Base-by-base conservation (phyloP, 805 yeast genomes). In the Candida nitratophila region DNA sequence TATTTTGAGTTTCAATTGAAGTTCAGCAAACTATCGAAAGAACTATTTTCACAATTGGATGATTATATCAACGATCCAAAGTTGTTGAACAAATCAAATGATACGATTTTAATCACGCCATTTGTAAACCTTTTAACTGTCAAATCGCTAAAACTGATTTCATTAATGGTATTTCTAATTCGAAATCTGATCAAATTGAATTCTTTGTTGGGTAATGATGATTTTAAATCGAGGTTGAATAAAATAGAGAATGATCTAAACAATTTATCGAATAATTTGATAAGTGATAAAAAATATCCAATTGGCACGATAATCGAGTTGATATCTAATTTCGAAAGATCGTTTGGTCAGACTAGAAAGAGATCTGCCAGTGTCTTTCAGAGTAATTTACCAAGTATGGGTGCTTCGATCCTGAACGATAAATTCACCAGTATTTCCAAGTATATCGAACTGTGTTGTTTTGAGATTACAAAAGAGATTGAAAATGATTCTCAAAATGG, bases 1-100 rank as follows among this genome's bases (percentile, higher is more conserved):
- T 49, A 60, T 1, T 56, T 59, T 47, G 64, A 59, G 20, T 41
- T 50, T 16, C 63, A 64, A 43, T 47, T 63, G 19, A 62, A 60
- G 31, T 50, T 63, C 17, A 51, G 57, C 1, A 63, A 60, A 35
- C 29, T 52, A 10, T 45, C 54, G 29, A 64, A 59, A 47, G 56
- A 55, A 38, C 42, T 62, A 6, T 50, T 54, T 16, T 55, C 52
- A 44, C 43, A 55, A 31, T 50, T 64, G 20, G 62, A 60, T 44
- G 64, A 61, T 36, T 61, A 58, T 30, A 22, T 62, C 11, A 58
- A 60, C 43, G 65, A 61, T 41, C 44, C 36, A 46, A 49, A 22
- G 7, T 29, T 44, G 21, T 29, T 44, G 17, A 44, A 44, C 20
- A 6, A 4, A 20, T 10, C 19, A 2, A 21, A 17, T 26, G 9